phyloP scores from a whole-genome alignment of 495 filamentous ascomycete genomes.

The Thermothielavioides terrestris region DNA sequence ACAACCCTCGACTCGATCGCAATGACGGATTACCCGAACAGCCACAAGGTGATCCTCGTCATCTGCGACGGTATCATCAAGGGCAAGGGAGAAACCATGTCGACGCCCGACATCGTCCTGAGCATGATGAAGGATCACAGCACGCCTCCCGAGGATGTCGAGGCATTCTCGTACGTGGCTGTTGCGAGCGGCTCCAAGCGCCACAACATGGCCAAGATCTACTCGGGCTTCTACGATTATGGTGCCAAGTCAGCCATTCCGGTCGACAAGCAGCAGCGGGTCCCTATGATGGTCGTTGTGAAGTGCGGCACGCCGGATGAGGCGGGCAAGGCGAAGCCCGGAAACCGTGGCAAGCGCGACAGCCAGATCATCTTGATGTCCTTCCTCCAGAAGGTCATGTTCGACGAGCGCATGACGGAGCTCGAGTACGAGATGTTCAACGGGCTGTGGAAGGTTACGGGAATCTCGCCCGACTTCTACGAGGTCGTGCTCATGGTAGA shows the following conservation, averaged over 20 bases:
- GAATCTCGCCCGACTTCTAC: conserved; percentile 95
- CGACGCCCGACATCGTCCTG: conserved; percentile 84
- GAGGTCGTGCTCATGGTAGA: conserved; percentile 98
- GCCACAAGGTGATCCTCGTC: conserved; percentile 91
- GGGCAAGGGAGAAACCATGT: conserved; percentile 77
- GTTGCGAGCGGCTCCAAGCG: conserved; percentile 93
- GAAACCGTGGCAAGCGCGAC: conserved; percentile 96
- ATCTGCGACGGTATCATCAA: conserved; percentile 98
- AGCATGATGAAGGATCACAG: conserved; percentile 92
- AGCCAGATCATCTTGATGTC: conserved; percentile 99
- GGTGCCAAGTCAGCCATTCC: conserved; percentile 72
- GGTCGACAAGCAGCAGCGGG: conserved; percentile 82
- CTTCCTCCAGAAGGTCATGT: conserved; percentile 99
- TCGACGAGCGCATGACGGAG: conserved; percentile 99
- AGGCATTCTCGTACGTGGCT: conserved; percentile 89
- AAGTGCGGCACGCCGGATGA: conserved; percentile 95
- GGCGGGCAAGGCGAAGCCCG: conserved; percentile 69
- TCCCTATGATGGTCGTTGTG: conserved; percentile 97
- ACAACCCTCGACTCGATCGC: conserved; percentile 95
- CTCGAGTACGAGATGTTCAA: conserved; percentile 99
- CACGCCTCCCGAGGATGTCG: conserved; percentile 66
- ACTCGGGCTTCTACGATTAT: conserved; percentile 97
- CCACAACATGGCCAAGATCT: conserved; percentile 99
- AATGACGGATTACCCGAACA: conserved; percentile 97
- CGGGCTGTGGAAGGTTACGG: conserved; percentile 95